phyloP scores from a whole-genome alignment of 345 rosid species.

The Geranium brycei region DNA sequence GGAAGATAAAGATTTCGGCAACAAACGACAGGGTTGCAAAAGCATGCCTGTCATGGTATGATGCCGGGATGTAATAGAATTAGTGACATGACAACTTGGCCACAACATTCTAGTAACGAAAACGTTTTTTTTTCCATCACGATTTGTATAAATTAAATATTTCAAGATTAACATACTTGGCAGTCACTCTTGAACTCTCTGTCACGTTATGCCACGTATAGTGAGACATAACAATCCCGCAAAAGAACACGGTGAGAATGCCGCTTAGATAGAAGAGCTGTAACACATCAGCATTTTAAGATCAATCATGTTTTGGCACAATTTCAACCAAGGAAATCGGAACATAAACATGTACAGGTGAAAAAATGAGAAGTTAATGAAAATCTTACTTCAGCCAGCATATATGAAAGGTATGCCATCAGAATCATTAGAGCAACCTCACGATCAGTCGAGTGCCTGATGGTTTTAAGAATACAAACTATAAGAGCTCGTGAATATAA shows the following conservation, averaged over 20 bases:
- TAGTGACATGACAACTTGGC: conserved; percentile 6
- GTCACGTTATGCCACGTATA: conserved; percentile 97
- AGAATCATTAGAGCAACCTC: conserved; percentile 95
- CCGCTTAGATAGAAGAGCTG: conserved; percentile 78
- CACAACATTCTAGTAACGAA: neutral
- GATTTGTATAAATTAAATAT: neutral
- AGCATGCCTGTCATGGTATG: conserved; percentile 47
- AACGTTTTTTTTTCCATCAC: neutral
- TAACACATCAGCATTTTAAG: conserved; percentile 9
- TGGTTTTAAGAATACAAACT: conserved; percentile 11
- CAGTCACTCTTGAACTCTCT: conserved; percentile 79
- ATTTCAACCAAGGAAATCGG: neutral
- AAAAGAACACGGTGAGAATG: conserved; percentile 88
- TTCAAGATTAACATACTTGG: conserved; percentile 34
- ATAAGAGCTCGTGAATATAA: conserved; percentile 1
- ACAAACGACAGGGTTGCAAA: conserved; percentile 86
- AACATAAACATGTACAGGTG: no score
- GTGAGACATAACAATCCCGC: conserved; percentile 96
- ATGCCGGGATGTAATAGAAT: neutral
- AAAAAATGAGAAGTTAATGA: neutral
- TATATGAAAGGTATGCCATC: conserved; percentile 87
- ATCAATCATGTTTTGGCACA: neutral
- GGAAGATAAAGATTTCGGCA: conserved; percentile 91
- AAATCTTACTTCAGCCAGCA: conserved; percentile 71
- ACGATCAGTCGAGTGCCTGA: conserved; percentile 84